phyloP scores from a whole-genome alignment of 345 rosid species.

The Moricandia arvensis region DNA sequence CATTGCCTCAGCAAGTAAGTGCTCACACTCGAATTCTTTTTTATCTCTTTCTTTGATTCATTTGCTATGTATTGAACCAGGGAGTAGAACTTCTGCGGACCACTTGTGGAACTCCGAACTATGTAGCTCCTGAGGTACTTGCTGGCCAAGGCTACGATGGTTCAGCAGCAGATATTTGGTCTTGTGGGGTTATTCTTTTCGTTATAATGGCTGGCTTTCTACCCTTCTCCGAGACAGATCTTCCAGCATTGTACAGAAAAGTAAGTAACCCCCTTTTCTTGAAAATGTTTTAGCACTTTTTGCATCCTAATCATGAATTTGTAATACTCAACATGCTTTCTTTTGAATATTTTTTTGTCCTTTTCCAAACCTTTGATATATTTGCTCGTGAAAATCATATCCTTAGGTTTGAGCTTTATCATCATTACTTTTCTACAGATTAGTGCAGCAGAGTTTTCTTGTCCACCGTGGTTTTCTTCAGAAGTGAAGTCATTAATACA shows the following conservation, averaged over 20 bases:
- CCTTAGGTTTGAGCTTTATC: not conserved
- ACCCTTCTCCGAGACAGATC: constrained; percentile 78
- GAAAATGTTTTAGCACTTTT: not conserved
- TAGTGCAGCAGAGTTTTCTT: constrained; percentile 71
- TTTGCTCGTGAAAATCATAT: too few species aligned
- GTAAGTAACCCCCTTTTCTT: constrained; percentile 35
- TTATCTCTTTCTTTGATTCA: constrained; percentile 10
- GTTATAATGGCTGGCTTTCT: constrained; percentile 86
- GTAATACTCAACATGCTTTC: not conserved
- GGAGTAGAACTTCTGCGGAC: constrained; percentile 92
- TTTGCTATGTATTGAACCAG: constrained; percentile 44
- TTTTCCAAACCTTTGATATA: too few species aligned
- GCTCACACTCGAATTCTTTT: constrained; percentile 29
- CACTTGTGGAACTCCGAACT: constrained; percentile 97
- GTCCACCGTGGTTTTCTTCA: constrained; percentile 82
- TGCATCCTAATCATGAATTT: not conserved
- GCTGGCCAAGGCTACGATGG: constrained; percentile 73
- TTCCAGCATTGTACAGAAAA: constrained; percentile 72
- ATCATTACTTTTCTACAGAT: constrained; percentile 45
- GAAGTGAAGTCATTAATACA: constrained; percentile 64
- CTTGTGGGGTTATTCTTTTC: constrained; percentile 90
- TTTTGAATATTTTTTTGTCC: too few species aligned
- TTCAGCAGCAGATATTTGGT: constrained; percentile 92
- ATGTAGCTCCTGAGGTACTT: constrained; percentile 94
- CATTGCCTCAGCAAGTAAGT: constrained; percentile 87